Evolutionary conservation across 768 basidiomycete species (phyloP).

Genomic region (Jaapia argillacea): DNA sequence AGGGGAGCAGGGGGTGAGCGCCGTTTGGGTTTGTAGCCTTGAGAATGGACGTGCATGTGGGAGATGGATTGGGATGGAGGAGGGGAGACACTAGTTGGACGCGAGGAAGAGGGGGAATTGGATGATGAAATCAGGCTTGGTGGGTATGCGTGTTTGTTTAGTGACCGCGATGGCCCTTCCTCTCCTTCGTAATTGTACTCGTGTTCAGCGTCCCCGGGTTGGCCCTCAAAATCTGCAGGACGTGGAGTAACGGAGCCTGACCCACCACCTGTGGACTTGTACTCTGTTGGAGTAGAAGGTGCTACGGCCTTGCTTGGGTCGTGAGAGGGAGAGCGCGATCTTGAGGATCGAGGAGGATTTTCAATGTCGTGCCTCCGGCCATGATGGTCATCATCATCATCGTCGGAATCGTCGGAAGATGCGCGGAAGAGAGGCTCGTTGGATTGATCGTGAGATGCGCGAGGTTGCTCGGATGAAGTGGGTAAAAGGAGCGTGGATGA

Average conservation of each 20-base stretch:
- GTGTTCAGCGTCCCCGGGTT: slow-evolving; percentile 7
- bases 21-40: slow-evolving; percentile 10
- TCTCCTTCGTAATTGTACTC: no score
- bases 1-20: slow-evolving; percentile 16
- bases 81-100: slow-evolving; percentile 16
- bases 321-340: slow-evolving; percentile 23
- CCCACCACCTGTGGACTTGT: slow-evolving; percentile 29
- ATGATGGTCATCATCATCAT: slow-evolving; percentile 41
- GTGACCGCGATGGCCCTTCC: no score
- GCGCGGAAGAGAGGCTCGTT: slow-evolving; percentile 55
- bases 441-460: slow-evolving; percentile 30
- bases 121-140: slow-evolving; percentile 37
- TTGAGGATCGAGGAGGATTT: slow-evolving; percentile 25
- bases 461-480: slow-evolving; percentile 12
- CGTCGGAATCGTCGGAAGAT: slow-evolving; percentile 32
- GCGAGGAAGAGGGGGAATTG: slow-evolving; percentile 20
- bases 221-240: slow-evolving; percentile 15
- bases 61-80: slow-evolving; percentile 3
- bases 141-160: slow-evolving; percentile 51
- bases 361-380: slow-evolving; percentile 33
- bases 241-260: slow-evolving; percentile 13
- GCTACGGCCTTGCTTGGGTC: slow-evolving; percentile 14
- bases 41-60: no score
- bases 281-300: slow-evolving; percentile 21
- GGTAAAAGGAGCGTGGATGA: slow-evolving; percentile 27